Evolutionary conservation across 768 basidiomycete genomes (phyloP), one percentile per base, ranked within the genome.

Genomic region (Cystobasidiopsis lactophilus): DNA sequence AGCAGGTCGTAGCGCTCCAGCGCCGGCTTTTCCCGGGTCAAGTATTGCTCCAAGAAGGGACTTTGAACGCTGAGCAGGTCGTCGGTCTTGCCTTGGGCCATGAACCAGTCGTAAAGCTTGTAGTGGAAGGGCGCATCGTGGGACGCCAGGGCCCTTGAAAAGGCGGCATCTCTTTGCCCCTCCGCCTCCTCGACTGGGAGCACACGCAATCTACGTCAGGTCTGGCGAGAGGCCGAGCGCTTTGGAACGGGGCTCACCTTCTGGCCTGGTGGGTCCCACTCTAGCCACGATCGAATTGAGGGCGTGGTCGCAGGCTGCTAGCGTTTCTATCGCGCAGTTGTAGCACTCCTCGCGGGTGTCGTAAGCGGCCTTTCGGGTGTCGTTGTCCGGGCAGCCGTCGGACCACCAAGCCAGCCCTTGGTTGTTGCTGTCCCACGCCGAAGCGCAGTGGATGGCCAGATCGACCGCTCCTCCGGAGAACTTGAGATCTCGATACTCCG

Each of bases 101-200:
- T 81, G 46, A 89, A 70, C 93, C 93, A 96, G 60, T 93, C 85
- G 62, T 98, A 98, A 54, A 98, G 65, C 18, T 78, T 79, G 30
- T 81, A 85, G 67, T 96, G 88, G 69, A 96, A 95, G 69, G 89
- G 76, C 60, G 86, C 80, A 65, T 96, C 93, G 30, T 80, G 75
- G 60, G 79, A 79, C 5, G 76, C 71, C 53, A 95, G 80, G 1
- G 85, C 84, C 52, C 88, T 72, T 33, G 81, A 78, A 64, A 88
- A 93, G 0, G 88, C 86, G 62, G 82, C 80, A 45, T 73, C 75
- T 50, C 83, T 75, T n/a, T 83, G 76, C 13, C 75, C 70, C 56
- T 85, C 82, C 5, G 75, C 73, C 45, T 79, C 76, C 33, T 74
- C 74, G 19, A 65, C 58, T 46, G 66, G n/a, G 3, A 50, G 18